phyloP scores from a whole-genome alignment of 495 filamentous ascomycete species.

The Thermothielavioides terrestris region DNA sequence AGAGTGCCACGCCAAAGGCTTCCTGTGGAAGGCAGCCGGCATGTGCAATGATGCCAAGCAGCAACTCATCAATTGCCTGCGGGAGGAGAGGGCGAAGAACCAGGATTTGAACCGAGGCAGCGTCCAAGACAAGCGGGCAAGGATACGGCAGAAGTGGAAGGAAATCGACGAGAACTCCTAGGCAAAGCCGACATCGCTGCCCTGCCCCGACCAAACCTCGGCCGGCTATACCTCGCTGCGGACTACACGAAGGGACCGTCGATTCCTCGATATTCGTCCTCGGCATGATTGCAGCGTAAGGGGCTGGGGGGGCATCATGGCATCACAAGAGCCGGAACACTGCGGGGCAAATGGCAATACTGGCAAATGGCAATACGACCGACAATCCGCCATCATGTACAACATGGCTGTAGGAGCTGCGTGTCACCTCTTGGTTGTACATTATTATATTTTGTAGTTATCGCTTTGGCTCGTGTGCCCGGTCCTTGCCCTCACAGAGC shows the following conservation, averaged over 20 bases:
- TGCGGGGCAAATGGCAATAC: no score
- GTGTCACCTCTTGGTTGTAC: conserved; percentile 1
- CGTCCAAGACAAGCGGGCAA: conserved; percentile 57
- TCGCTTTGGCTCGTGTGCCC: neutral
- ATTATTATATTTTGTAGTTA: conserved; percentile 11
- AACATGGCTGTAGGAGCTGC: conserved; percentile 2
- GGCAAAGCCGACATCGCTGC: conserved; percentile 15
- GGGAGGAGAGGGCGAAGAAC: conserved; percentile 65
- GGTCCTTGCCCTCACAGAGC: conserved; percentile 16
- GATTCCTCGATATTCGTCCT: no score
- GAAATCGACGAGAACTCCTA: conserved; percentile 72
- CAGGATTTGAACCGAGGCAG: conserved; percentile 66
- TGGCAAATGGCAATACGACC: no score
- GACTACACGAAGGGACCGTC: no score
- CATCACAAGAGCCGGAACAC: no score
- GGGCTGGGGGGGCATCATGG: no score
- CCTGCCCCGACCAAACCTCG: neutral
- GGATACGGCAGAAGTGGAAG: conserved; percentile 66
- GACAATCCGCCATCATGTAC: conserved; percentile 4
- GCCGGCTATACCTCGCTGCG: no score
- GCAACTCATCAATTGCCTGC: conserved; percentile 72
- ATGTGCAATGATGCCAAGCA: conserved; percentile 83
- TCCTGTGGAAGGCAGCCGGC: conserved; percentile 77
- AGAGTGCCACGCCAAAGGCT: conserved; percentile 88
- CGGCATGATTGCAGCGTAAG: no score